Conservation (phyloP, 805 yeast species). For the Saccharomycopsis fodiens region DNA sequence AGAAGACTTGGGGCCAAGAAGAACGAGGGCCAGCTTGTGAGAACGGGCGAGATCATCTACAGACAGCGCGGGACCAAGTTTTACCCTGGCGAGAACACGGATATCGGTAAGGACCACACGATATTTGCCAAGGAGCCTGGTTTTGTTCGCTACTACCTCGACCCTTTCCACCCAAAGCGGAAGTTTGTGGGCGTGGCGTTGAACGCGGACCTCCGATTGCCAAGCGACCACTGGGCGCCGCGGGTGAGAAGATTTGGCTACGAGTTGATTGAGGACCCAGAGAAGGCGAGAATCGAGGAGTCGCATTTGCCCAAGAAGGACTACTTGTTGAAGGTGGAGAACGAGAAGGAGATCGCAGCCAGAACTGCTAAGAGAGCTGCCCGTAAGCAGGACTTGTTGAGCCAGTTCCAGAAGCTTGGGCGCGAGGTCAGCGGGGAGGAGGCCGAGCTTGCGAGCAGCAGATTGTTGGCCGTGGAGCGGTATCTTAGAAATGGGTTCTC, state of each 20-base stretch:
- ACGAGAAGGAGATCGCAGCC: conserved; percentile 33
- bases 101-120: conserved; percentile 91
- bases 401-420: conserved; percentile 26
- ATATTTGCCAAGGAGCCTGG: conserved; percentile 90
- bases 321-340: conserved; percentile 44
- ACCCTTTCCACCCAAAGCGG: conserved; percentile 94
- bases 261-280: conserved; percentile 41
- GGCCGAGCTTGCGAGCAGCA: conserved; percentile 35
- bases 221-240: conserved; percentile 89
- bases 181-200: conserved; percentile 86
- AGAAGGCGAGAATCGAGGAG: conserved; percentile 51
- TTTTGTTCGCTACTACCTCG: conserved; percentile 79
- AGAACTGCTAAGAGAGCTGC: conserved; percentile 35
- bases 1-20: conserved; percentile 87
- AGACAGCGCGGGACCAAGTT: conserved; percentile 94
- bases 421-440: conserved; percentile 22
- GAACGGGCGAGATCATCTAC: conserved; percentile 79
- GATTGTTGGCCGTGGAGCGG: conserved; percentile 48
- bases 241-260: conserved; percentile 79
- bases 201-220: conserved; percentile 52
- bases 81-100: conserved; percentile 89
- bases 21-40: conserved; percentile 65
- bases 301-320: conserved; percentile 62
- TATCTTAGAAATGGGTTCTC: conserved; percentile 53
- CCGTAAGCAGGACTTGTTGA: conserved; percentile 26